phyloP scores from a whole-genome alignment of 305 asterid genomes.

The Fraxinus xanthoxyloides region DNA sequence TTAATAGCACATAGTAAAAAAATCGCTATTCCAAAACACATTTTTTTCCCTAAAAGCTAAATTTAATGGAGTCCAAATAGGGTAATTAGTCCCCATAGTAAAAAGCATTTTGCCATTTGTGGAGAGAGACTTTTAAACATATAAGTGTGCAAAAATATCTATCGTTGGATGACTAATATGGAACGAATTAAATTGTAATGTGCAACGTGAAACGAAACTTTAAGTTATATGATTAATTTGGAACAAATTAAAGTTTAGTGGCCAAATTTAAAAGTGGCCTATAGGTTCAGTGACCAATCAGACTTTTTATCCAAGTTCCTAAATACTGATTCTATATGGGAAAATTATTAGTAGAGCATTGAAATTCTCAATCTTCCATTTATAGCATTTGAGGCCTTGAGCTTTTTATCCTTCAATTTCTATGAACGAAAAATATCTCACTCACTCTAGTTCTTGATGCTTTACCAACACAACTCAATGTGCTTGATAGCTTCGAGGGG shows the following conservation, averaged over 20 bases:
- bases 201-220: not conserved
- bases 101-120: not conserved
- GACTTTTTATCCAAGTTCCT: too few relatives aligned
- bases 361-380: not conserved
- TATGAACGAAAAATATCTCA: not conserved
- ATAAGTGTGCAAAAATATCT: too few relatives aligned
- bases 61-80: too few relatives aligned
- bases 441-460: not conserved
- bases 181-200: not conserved
- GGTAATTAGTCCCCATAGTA: not conserved
- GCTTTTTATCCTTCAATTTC: not conserved
- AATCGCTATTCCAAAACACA: too few relatives aligned
- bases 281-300: not conserved
- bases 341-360: too few relatives aligned
- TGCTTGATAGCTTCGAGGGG: not conserved
- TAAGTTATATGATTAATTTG: not conserved
- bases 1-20: too few relatives aligned
- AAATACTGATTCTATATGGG: too few relatives aligned
- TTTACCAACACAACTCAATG: not conserved
- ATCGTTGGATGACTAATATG: too few relatives aligned
- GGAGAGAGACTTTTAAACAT: not conserved
- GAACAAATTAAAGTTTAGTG: not conserved
- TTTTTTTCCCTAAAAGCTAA: too few relatives aligned
- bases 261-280: not conserved
- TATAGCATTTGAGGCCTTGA: not conserved